Evolutionary conservation across 2,329 filamentous ascomycete genomes (phyloP), one percentile per base, ranked within the genome.

Genomic region (Aspergillus versicolor): DNA sequence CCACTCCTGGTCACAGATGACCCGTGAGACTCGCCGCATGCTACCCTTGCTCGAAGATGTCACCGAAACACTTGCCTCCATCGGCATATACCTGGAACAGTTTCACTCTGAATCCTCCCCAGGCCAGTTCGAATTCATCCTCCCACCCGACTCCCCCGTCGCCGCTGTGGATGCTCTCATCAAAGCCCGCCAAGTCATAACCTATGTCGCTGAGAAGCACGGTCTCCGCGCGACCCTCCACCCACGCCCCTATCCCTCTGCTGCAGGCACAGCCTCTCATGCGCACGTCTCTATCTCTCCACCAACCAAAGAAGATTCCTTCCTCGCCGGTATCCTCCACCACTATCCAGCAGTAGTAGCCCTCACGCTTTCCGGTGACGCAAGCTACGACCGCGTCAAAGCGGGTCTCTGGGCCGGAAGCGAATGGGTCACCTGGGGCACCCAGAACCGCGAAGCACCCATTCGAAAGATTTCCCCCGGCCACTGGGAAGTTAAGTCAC

Each of bases 341-440:
- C 86, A 91, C 65, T 78, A 92, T 1, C 80, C 81, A 0, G 82
- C 85, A 2, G 75, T 94, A n/a, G 75, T 82, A 11, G 88, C 90
- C 0, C 87, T 94, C 56, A 86, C 84, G 0, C 84, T 90, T 65
- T 82, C 86, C 37, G 84, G 85, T 61, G 79, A 83, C 1, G 79
- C 80, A 0, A 90, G 87, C 70, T 94, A 94, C 71, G 82, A 83
- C 37, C 83, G 90, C 4, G 80, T 90, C 11, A 73, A 76, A 1
- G 86, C 91, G 52, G 83, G 89, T n/a, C 78, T 77, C 57, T 94
- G 90, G 90, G 83, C 89, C 0, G 89, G 89, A n/a, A 89, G 89
- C 0, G 83, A 86, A 7, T 92, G 88, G 86, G 83, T 92, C 0
- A 77, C 87, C 0, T 95, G 90, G 90, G 91, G 91, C 12, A 89